Conservation (phyloP, 2,329 filamentous ascomycete species). For the Cordyceps farinosa region DNA sequence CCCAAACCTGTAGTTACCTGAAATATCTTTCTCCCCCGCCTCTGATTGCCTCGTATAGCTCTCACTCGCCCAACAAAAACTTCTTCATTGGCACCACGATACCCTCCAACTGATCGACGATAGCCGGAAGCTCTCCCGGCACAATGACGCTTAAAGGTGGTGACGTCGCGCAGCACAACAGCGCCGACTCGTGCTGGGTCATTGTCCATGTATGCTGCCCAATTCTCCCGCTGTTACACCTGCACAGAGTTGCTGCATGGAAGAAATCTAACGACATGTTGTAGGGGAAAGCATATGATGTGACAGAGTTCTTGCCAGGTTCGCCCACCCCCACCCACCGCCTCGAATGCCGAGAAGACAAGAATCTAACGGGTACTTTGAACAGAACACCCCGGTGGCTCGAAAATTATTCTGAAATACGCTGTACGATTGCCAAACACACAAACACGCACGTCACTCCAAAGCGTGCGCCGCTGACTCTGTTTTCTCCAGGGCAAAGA, state of each 20-base stretch:
- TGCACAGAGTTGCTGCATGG: no score
- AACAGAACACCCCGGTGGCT: slow-evolving; percentile 78
- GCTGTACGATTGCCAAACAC: slow-evolving; percentile 47
- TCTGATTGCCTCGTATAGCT: no score
- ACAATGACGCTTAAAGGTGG: slow-evolving; percentile 47
- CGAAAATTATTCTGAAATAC: slow-evolving; percentile 95
- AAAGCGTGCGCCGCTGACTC: background rate
- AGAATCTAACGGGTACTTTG: background rate
- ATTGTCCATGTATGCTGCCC: slow-evolving; percentile 64
- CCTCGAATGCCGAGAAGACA: background rate
- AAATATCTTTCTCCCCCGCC: background rate
- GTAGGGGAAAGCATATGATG: slow-evolving; percentile 80
- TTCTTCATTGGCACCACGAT: background rate
- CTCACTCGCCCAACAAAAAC: no score
- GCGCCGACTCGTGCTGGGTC: slow-evolving; percentile 83
- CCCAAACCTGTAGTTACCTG: background rate
- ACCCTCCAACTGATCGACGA: background rate
- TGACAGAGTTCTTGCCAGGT: slow-evolving; percentile 83
- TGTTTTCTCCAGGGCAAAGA: slow-evolving; percentile 66
- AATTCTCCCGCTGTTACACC: background rate
- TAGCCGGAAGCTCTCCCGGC: background rate
- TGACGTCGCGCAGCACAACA: slow-evolving; percentile 68
- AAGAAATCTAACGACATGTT: slow-evolving; percentile 4
- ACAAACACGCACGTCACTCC: background rate
- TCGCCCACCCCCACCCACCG: slow-evolving; percentile 23